phyloP scores from a whole-genome alignment of 331 rosid species.

The Dryas integrifolia region DNA sequence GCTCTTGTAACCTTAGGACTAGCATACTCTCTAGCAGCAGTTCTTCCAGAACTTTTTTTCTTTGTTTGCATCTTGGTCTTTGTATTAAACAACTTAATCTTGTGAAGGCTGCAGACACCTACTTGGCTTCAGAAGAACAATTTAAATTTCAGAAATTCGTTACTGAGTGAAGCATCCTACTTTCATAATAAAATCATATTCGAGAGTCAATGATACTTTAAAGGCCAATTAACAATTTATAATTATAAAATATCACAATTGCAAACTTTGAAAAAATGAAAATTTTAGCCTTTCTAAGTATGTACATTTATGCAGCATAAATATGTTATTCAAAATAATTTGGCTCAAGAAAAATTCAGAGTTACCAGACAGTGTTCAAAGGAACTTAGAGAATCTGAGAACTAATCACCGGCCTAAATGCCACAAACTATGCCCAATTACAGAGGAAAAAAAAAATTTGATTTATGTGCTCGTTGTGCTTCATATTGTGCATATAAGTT shows the following conservation, averaged over 20 bases:
- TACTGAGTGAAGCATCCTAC: conserved; percentile 19
- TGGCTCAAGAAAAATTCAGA: too few relatives aligned
- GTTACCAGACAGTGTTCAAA: too few relatives aligned
- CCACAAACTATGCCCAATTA: background rate
- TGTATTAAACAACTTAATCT: conserved; percentile 14
- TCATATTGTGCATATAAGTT: background rate
- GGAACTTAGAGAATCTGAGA: background rate
- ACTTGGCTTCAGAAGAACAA: conserved; percentile 25
- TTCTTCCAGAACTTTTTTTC: conserved; percentile 63
- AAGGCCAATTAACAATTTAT: background rate
- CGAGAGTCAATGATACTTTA: background rate
- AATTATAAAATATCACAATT: background rate
- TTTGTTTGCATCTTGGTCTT: conserved; percentile 70
- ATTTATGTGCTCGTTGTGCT: too few relatives aligned
- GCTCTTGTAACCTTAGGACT: conserved; percentile 67
- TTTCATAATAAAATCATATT: conserved; percentile 11
- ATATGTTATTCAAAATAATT: background rate
- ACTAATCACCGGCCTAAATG: background rate
- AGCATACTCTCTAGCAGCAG: conserved; percentile 45
- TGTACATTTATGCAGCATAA: background rate
- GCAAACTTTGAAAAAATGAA: background rate
- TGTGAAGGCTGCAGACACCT: conserved; percentile 15
- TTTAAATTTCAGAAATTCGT: conserved; percentile 22
- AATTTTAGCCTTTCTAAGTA: background rate
- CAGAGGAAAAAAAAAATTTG: background rate